phyloP scores from a whole-genome alignment of 1,139 yeast species.

The Citeromyces hawaiiensis region DNA sequence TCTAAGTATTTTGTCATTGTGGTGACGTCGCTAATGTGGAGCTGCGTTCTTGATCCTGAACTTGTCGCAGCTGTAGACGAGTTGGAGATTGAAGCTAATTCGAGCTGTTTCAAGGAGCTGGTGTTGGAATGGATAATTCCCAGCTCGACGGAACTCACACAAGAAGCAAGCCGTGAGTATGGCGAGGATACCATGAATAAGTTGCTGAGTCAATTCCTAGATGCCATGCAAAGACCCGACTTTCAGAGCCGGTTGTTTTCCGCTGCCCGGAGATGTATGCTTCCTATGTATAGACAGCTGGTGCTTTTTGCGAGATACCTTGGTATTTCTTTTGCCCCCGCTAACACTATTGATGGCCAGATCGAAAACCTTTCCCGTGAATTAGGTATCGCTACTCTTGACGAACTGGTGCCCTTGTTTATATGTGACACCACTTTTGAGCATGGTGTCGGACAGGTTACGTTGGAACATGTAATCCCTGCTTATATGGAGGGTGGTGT shows the following conservation, averaged over 20 bases:
- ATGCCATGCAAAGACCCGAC: not conserved
- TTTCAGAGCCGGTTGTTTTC: not conserved
- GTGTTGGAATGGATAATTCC: not conserved
- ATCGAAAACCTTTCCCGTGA: not conserved
- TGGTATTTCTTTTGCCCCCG: slow-evolving; percentile 1
- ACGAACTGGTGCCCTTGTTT: not conserved
- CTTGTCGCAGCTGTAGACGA: not conserved
- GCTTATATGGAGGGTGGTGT: not conserved
- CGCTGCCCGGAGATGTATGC: slow-evolving; percentile 19
- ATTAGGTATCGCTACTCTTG: not conserved
- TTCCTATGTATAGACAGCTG: slow-evolving; percentile 26
- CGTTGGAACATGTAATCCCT: not conserved
- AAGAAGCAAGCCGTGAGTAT: not conserved
- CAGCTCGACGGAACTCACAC: not conserved
- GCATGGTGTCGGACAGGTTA: not conserved
- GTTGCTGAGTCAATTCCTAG: not conserved
- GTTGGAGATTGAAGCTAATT: not conserved
- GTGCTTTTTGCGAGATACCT: slow-evolving; percentile 16
- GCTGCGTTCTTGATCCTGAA: slow-evolving; percentile 6
- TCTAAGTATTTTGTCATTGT: slow-evolving; percentile 11
- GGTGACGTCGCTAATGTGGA: slow-evolving; percentile 9
- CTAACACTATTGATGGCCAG: not conserved
- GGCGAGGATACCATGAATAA: not conserved
- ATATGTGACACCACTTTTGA: slow-evolving; percentile 1
- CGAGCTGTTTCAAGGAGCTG: not conserved